These are phyloP conservation scores for Pilatotrama ljubarskyi DNA, from an alignment of 768 basidiomycete genomes.

Conservation along the genomic window DNA sequence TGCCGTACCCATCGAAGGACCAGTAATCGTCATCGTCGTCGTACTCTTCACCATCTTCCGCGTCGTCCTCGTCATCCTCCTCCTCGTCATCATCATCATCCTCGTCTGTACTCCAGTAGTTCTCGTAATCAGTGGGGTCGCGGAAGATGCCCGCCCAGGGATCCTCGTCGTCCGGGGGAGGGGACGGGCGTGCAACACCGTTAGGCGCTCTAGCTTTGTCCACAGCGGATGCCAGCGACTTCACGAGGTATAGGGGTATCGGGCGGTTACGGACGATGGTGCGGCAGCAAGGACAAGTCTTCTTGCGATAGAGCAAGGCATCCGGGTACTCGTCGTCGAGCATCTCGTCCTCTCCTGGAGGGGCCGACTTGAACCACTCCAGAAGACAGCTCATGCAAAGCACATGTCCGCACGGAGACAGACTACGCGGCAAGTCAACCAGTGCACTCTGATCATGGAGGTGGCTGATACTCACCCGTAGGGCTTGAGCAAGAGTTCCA, in stretches of 20 bases:
- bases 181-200: constrained; percentile 27
- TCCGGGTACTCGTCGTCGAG: constrained; percentile 39
- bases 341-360: constrained; percentile 48
- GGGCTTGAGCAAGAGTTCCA: constrained; percentile 65
- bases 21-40: constrained; percentile 33
- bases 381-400: constrained; percentile 72
- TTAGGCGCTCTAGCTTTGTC: constrained; percentile 41
- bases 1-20: constrained; percentile 31
- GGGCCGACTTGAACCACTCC: constrained; percentile 76
- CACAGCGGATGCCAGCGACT: constrained; percentile 53
- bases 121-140: constrained; percentile 31
- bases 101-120: constrained; percentile 30
- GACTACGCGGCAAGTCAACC: constrained; percentile 36
- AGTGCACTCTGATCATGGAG: not conserved
- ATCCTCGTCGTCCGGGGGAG: constrained; percentile 46
- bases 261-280: constrained; percentile 57
- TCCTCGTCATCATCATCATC: constrained; percentile 31
- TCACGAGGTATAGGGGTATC: constrained; percentile 68
- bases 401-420: constrained; percentile 79
- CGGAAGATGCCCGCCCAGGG: constrained; percentile 75
- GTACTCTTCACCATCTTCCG: constrained; percentile 32
- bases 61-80: constrained; percentile 33
- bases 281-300: constrained; percentile 76
- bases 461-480: constrained; percentile 52
- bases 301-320: constrained; percentile 57